A percentile compares a stretch with the other conserved stretches of the same genome.
Conservation (phyloP, 2,329 filamentous ascomycete species). For the Botrytis byssoidea region DNA sequence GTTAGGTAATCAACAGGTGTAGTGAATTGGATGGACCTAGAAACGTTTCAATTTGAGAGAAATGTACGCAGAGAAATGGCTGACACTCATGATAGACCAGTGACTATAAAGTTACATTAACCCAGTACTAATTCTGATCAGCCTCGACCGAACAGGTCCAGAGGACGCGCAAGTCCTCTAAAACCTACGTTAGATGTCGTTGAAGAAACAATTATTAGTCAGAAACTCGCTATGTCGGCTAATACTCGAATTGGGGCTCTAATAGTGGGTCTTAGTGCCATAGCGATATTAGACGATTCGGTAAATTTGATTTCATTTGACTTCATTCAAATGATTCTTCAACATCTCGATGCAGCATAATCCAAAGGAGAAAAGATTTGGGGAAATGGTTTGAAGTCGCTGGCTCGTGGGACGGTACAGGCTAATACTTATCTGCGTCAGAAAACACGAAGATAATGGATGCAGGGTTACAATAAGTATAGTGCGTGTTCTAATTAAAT, state of each 20-base stretch:
- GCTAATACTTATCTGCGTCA: background rate
- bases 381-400: rapidly evolving
- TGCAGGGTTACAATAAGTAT: no score
- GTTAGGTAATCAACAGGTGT: no score
- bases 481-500: no score
- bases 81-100: no score
- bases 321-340: background rate
- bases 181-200: background rate
- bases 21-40: background rate
- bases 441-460: no score
- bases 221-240: background rate
- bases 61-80: background rate
- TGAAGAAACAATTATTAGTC: background rate
- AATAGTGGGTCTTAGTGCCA: background rate
- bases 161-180: background rate
- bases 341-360: background rate
- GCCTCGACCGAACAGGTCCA: rapidly evolving
- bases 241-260: background rate
- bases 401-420: background rate
- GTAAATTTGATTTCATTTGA: background rate
- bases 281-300: background rate
- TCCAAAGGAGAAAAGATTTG: background rate
- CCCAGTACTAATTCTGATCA: background rate
- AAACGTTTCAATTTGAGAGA: background rate
- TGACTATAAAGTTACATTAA: no score